Evolutionary conservation across 83 land plant genomes (phyloP), one percentile per base, ranked within the genome.

Genomic region (Picea mariana): DNA sequence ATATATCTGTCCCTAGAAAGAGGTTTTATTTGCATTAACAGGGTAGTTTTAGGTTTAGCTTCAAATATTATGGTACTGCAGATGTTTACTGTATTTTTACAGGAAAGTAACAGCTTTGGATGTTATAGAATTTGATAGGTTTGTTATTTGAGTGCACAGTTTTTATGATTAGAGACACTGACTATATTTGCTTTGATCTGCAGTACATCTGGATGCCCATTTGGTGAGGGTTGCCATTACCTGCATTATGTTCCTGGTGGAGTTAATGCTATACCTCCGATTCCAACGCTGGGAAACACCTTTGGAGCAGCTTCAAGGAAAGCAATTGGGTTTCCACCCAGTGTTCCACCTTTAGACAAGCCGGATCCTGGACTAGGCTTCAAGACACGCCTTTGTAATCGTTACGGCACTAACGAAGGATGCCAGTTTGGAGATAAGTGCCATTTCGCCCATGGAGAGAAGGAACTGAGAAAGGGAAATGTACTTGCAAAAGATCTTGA

Each of bases 171-270:
- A 55, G 58, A 55, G 58, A 55, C 12, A 13, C 58, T 55, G 58
- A 55, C 58, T 2, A 3, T 55, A 12, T 55, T 55, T 55, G 13
- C 15, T 55, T 55, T 18, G 26, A 2, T 24, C 23, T 89, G 86
- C 95, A 95, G 97, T 76, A 88, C 91, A 58, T 78, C 98, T 69
- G 98, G 98, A 26, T 95, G 98, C 81, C 96, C 94, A 11, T 95
- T 92, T 88, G 96, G 98, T 40, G 98, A 95, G 75, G 72, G 87
- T 40, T 95, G 98, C 80, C 96, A 95, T 62, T 95, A 93, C 78
- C 84, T 92, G 26, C 98, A 95, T 67, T 89, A 90, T 82, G 93
- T 95, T n/a, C 98, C 96, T 75, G 98, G 98, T 16, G 96, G 98
- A 20, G 73, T 86, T 55, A 52, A 52, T 52, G 58, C 58, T 55